phyloP scores from a whole-genome alignment of 1,139 yeast species.

The Pichia norvegensis region DNA sequence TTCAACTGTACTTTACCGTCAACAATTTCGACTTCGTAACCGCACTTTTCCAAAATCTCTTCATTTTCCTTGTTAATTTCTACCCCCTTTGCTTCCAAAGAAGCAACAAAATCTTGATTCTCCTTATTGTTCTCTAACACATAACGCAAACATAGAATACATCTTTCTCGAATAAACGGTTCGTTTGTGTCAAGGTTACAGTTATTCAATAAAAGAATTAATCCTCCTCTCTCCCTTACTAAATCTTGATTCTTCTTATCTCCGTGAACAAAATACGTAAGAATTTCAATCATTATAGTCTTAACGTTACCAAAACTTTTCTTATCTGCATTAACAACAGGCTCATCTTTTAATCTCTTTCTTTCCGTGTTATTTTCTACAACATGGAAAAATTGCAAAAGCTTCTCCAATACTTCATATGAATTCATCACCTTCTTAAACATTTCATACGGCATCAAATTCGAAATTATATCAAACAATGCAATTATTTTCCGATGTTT shows the following conservation, averaged over 20 bases:
- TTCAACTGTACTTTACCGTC: constrained; percentile 46
- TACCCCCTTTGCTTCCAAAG: constrained; percentile 47
- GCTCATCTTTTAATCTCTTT: constrained; percentile 28
- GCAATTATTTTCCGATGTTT: constrained; percentile 24
- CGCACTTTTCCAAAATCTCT: constrained; percentile 40
- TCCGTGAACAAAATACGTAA: constrained; percentile 47
- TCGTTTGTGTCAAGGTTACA: constrained; percentile 83
- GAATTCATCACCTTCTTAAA: constrained; percentile 45
- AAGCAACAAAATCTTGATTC: constrained; percentile 71
- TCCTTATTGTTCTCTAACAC: constrained; percentile 52
- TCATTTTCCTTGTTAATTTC: constrained; percentile 42
- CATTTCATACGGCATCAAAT: constrained; percentile 43
- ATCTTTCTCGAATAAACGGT: constrained; percentile 80
- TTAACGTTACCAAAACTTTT: constrained; percentile 50
- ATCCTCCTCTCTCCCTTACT: constrained; percentile 57
- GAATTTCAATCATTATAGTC: constrained; percentile 51
- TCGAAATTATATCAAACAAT: constrained; percentile 44
- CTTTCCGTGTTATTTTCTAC: constrained; percentile 43
- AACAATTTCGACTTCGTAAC: constrained; percentile 49
- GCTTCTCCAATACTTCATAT: constrained; percentile 40
- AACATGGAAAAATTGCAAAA: constrained; percentile 39
- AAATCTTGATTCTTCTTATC: constrained; percentile 56
- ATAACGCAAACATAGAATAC: constrained; percentile 70
- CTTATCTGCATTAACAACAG: constrained; percentile 1
- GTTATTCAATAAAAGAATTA: constrained; percentile 66